These are phyloP conservation scores for Schizophyllum amplum DNA, from an alignment of 1,284 basidiomycete genomes.

Conservation along the genomic window DNA sequence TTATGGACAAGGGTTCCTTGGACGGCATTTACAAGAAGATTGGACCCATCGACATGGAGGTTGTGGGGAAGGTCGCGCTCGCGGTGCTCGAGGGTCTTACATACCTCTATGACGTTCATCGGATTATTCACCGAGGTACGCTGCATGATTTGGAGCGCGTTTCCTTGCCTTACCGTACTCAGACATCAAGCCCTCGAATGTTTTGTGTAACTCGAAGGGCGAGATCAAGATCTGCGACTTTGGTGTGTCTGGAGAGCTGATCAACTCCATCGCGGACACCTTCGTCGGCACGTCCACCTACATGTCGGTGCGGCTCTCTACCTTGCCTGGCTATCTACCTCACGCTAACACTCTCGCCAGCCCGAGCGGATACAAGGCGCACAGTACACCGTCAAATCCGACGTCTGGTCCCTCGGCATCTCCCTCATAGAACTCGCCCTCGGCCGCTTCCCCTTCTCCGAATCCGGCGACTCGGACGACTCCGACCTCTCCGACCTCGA, in stretches of 20 bases:
- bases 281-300: conserved; percentile 99
- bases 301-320: conserved; percentile 79
- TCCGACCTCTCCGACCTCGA: conserved; percentile 65
- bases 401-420: conserved; percentile 96
- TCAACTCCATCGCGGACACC: conserved; percentile 98
- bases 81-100: conserved; percentile 92
- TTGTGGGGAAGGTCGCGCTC: conserved; percentile 89
- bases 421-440: conserved; percentile 91
- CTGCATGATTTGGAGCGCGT: conserved; percentile 6
- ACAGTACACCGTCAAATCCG: conserved; percentile 95
- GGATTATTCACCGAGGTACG: conserved; percentile 97
- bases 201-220: conserved; percentile 88
- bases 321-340: conserved; percentile 3
- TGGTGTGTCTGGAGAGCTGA: conserved; percentile 96
- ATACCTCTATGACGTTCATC: conserved; percentile 97
- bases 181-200: conserved; percentile 99
- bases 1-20: conserved; percentile 86
- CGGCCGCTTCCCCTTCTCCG: conserved; percentile 89
- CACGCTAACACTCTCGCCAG: conserved; percentile 32
- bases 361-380: conserved; percentile 98
- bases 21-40: conserved; percentile 94
- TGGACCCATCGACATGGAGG: conserved; percentile 83
- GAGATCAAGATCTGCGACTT: conserved; percentile 99
- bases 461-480: conserved; percentile 58
- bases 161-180: background rate